Evolutionary conservation across 768 basidiomycete species (phyloP).

Genomic region (Phaeolepiota aurea): DNA sequence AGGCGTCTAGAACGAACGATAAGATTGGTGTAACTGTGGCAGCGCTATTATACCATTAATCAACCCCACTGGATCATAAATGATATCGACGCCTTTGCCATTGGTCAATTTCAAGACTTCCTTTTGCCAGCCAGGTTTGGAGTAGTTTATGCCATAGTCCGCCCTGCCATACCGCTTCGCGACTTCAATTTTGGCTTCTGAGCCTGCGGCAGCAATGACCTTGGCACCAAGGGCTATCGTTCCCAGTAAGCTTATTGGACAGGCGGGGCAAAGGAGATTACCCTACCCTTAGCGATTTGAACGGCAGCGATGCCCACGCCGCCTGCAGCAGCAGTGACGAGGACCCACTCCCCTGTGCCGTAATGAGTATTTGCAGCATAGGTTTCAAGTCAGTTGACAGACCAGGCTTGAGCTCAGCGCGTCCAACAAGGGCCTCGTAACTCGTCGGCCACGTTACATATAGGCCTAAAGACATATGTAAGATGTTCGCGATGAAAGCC

Average conservation of each 20-base stretch:
- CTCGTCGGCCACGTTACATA: slow-evolving; percentile 90
- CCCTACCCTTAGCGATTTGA: slow-evolving; percentile 90
- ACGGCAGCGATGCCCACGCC: slow-evolving; percentile 91
- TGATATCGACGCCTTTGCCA: slow-evolving; percentile 79
- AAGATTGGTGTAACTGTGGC: neutral
- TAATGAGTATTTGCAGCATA: slow-evolving; percentile 1
- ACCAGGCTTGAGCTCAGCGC: slow-evolving; percentile 77
- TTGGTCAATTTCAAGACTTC: slow-evolving; percentile 76
- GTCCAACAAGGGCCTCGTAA: slow-evolving; percentile 84
- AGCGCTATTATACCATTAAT: slow-evolving; percentile 44
- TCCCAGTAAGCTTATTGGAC: neutral
- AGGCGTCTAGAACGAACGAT: slow-evolving; percentile 40
- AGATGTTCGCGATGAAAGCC: neutral
- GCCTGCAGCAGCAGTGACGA: slow-evolving; percentile 93
- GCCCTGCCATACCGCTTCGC: slow-evolving; percentile 73
- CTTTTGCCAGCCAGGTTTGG: slow-evolving; percentile 76
- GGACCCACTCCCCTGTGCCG: slow-evolving; percentile 72
- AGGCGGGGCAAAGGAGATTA: too few species aligned
- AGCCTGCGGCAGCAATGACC: slow-evolving; percentile 91
- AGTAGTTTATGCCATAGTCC: slow-evolving; percentile 79
- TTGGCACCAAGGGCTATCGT: slow-evolving; percentile 73
- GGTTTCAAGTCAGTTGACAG: slow-evolving; percentile 7
- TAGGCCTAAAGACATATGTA: slow-evolving; percentile 39
- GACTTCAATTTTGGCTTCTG: slow-evolving; percentile 70
- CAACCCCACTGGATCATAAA: slow-evolving; percentile 82